These are phyloP conservation scores for Cryphonectria parasitica DNA, from an alignment of 2,329 filamentous ascomycete genomes.

Conservation along the genomic window DNA sequence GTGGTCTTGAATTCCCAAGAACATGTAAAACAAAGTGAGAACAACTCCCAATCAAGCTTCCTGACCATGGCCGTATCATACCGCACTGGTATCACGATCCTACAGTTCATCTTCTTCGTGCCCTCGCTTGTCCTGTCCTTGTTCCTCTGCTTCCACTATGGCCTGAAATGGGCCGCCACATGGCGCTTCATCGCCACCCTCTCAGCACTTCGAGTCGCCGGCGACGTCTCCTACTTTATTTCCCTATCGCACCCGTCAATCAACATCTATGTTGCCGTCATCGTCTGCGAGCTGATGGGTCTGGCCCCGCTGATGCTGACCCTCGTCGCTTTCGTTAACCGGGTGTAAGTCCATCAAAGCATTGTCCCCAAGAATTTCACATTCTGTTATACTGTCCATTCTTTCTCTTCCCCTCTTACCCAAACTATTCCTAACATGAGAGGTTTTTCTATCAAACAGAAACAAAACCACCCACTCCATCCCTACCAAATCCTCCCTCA, in stretches of 20 bases:
- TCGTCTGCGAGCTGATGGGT: slow-evolving; percentile 29
- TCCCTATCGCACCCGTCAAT: slow-evolving; percentile 19
- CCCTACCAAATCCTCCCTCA: not conserved
- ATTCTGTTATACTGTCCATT: not conserved
- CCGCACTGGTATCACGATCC: slow-evolving; percentile 29
- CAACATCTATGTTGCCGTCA: slow-evolving; percentile 23
- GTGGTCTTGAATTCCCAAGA: not conserved
- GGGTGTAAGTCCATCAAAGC: slow-evolving; percentile 21
- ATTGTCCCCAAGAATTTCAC: not conserved
- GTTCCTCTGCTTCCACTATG: slow-evolving; percentile 29
- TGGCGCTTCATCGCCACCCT: slow-evolving; percentile 30
- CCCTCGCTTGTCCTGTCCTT: slow-evolving; percentile 23
- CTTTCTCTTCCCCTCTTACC: no score
- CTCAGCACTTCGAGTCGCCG: slow-evolving; percentile 25
- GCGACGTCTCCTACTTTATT: slow-evolving; percentile 29
- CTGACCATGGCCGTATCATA: slow-evolving; percentile 27
- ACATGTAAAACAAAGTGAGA: no score
- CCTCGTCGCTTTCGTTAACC: slow-evolving; percentile 24
- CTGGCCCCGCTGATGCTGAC: slow-evolving; percentile 29
- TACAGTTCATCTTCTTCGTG: slow-evolving; percentile 28
- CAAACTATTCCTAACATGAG: not conserved
- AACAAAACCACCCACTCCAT: not conserved
- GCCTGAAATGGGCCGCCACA: slow-evolving; percentile 23
- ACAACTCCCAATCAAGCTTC: not conserved
- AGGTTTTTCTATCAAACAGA: not conserved